Percentiles rank a stretch among this genome's conserved stretches.
phyloP scores from a whole-genome alignment of 768 basidiomycete species.

The Hericium erinaceus region DNA sequence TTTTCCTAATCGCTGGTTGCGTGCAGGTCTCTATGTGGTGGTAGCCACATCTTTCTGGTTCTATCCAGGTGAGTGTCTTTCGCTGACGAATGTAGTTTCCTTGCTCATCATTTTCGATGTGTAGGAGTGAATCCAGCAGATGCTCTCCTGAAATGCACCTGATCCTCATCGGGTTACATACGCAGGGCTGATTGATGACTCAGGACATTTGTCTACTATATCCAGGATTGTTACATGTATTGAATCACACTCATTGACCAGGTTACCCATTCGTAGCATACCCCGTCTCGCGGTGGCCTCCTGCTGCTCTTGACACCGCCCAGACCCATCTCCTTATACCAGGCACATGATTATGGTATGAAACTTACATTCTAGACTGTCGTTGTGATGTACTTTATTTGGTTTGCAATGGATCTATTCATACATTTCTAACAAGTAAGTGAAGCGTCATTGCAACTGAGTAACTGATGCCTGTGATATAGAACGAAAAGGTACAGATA shows the following conservation, averaged over 20 bases:
- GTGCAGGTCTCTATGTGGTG: conserved; percentile 59
- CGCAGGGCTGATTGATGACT: not conserved
- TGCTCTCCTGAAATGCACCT: conserved; percentile 4
- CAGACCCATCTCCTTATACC: not conserved
- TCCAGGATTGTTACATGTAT: not conserved
- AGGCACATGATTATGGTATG: not conserved
- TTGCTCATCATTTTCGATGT: not conserved
- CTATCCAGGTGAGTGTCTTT: conserved; percentile 21
- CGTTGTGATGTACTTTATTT: too few species aligned
- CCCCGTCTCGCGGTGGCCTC: too few species aligned
- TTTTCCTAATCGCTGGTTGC: not conserved
- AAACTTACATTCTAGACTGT: not conserved
- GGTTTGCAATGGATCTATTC: too few species aligned
- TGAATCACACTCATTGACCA: too few species aligned
- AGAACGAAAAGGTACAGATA: not conserved
- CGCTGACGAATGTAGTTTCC: not conserved
- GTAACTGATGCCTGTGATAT: too few species aligned
- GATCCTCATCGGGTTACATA: not conserved
- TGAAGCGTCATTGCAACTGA: too few species aligned
- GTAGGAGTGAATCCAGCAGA: conserved; percentile 14
- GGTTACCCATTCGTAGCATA: too few species aligned
- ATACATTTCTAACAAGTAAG: too few species aligned
- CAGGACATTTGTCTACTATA: not conserved
- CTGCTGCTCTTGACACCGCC: too few species aligned
- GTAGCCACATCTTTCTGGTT: conserved; percentile 67